A percentile compares a stretch with the other conserved stretches of the same genome.
phyloP scores from a whole-genome alignment of 805 yeast genomes.

The Candida silvicultrix region DNA sequence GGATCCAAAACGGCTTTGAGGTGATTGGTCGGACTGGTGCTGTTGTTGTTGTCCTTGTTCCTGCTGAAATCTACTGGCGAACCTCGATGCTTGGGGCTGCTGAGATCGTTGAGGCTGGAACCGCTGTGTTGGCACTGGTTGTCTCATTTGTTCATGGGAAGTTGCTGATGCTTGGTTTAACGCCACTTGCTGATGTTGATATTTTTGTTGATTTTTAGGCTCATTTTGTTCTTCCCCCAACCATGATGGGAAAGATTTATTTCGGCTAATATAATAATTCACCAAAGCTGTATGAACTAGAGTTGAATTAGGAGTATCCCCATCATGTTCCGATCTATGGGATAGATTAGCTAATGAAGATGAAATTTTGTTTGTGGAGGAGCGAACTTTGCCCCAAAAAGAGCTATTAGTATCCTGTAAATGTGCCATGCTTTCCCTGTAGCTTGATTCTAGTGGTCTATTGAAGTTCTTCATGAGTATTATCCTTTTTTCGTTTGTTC shows the following conservation, averaged over 20 bases:
- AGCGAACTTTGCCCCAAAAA: conserved; percentile 20
- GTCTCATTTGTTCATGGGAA: background rate
- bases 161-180: background rate
- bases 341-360: conserved; percentile 17
- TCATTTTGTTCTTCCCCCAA: conserved; percentile 16
- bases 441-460: no score
- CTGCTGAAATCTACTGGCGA: background rate
- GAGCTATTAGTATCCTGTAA: conserved; percentile 6
- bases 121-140: background rate
- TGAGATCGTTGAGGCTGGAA: conserved; percentile 1
- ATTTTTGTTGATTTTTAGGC: conserved; percentile 4
- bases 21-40: background rate
- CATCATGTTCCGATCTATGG: conserved; percentile 21
- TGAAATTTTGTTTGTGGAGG: conserved; percentile 19
- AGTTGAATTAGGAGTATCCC: conserved; percentile 18
- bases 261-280: conserved; percentile 7
- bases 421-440: background rate
- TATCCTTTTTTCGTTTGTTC: no score
- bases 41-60: conserved; percentile 1
- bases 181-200: conserved; percentile 1
- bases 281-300: conserved; percentile 22
- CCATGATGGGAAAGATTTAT: conserved; percentile 20
- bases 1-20: background rate
- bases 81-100: background rate
- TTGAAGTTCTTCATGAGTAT: no score